These are phyloP conservation scores for Phlyctochytrium planicorne DNA, from an alignment of 192 early-diverging fungal species.

Conservation along the genomic window DNA sequence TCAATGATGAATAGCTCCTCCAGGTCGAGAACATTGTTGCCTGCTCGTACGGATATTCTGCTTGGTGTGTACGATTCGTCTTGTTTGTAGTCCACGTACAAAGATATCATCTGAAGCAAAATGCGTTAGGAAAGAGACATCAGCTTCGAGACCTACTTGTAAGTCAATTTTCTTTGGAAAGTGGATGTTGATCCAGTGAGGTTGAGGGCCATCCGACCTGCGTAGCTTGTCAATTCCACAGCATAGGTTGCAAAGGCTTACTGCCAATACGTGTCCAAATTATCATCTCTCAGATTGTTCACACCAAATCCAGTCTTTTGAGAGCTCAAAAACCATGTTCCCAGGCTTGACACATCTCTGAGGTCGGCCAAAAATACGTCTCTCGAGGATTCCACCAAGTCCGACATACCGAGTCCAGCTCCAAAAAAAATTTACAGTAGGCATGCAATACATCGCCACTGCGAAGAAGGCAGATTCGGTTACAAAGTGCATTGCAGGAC, in stretches of 20 bases:
- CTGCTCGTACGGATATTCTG: slow-evolving; percentile 63
- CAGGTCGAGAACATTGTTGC: slow-evolving; percentile 66
- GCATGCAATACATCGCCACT: neutral
- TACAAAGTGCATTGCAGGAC: neutral
- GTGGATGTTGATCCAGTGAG: slow-evolving; percentile 73
- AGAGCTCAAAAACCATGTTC: slow-evolving; percentile 69
- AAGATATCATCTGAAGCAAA: slow-evolving; percentile 27
- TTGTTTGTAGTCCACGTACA: slow-evolving; percentile 68
- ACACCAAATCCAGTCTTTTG: slow-evolving; percentile 62
- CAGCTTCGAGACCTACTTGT: slow-evolving; percentile 37
- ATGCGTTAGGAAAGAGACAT: neutral
- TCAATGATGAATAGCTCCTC: slow-evolving; percentile 43
- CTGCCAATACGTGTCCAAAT: slow-evolving; percentile 81
- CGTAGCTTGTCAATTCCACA: slow-evolving; percentile 11
- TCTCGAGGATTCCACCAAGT: too few relatives aligned
- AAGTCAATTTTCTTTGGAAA: slow-evolving; percentile 65
- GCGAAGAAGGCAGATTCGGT: neutral
- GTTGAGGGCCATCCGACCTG: slow-evolving; percentile 70
- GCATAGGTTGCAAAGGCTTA: slow-evolving; percentile 33
- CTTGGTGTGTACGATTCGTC: slow-evolving; percentile 85
- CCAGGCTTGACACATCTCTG: slow-evolving; percentile 62
- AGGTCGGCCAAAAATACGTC: slow-evolving; percentile 35
- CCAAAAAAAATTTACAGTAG: neutral
- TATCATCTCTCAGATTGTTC: slow-evolving; percentile 63
- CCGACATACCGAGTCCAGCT: neutral